Conservation (phyloP, 352 stramenopile species). For the Phytopythium montanum region DNA sequence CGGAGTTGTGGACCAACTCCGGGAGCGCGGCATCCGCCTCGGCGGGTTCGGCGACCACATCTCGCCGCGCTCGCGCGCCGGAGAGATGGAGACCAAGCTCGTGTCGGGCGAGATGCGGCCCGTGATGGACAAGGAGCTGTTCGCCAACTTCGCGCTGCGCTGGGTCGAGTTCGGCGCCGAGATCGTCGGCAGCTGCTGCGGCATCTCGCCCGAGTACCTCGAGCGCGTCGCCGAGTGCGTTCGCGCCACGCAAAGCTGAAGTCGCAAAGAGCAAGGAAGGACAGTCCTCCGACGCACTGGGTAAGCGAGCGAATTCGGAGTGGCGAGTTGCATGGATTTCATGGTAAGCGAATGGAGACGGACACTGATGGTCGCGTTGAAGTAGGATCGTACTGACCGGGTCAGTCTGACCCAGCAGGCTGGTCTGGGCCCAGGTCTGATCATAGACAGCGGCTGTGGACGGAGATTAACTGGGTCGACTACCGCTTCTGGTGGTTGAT, state of each 20-base stretch:
- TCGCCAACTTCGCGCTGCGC: constrained; percentile 61
- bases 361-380: background rate
- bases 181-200: constrained; percentile 90
- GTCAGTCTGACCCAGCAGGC: background rate
- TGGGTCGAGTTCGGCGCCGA: constrained; percentile 72
- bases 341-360: background rate
- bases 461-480: background rate
- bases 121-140: constrained; percentile 73
- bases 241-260: background rate
- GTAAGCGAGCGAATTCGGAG: background rate
- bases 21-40: constrained; percentile 34
- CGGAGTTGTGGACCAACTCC: constrained; percentile 23
- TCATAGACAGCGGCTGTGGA: background rate
- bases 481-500: too few species aligned
- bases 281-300: background rate
- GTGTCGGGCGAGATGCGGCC: constrained; percentile 61
- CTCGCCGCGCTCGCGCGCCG: constrained; percentile 57
- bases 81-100: constrained; percentile 67
- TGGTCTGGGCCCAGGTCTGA: background rate
- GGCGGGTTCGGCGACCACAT: constrained; percentile 90
- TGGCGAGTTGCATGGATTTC: background rate
- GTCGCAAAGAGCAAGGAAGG: background rate
- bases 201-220: constrained; percentile 82
- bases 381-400: background rate
- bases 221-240: constrained; percentile 24